Conservation (phyloP, 805 yeast genomes). For the Grigorovia humatica region DNA sequence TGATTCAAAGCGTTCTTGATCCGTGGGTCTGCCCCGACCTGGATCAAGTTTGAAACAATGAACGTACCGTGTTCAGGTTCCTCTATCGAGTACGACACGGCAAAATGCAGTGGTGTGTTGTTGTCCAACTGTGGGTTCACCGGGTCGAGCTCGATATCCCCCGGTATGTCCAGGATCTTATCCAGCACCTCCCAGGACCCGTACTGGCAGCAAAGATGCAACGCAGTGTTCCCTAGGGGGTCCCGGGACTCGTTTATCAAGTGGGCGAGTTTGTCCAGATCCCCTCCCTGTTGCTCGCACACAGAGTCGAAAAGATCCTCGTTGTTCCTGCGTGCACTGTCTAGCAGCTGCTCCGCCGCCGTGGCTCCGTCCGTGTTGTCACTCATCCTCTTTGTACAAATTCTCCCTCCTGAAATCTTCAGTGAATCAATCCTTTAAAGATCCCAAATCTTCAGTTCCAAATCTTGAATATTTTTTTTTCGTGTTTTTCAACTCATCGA, state of each 20-base stretch:
- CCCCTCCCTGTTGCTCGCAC: conserved; percentile 33
- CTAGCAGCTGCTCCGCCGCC: conserved; percentile 67
- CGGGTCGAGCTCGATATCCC: conserved; percentile 84
- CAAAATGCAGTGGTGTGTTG: conserved; percentile 83
- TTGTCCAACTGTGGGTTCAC: conserved; percentile 50
- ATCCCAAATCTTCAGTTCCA: no score
- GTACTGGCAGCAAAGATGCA: conserved; percentile 70
- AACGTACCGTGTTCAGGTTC: conserved; percentile 82
- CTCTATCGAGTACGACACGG: conserved; percentile 62
- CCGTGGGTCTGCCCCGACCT: conserved; percentile 83
- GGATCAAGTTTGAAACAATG: conserved; percentile 69
- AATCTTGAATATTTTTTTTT: no score
- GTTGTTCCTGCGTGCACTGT: conserved; percentile 82
- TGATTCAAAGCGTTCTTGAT: conserved; percentile 50
- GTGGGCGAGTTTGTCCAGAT: conserved; percentile 28
- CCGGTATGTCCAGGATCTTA: conserved; percentile 65
- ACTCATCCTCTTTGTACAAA: neutral
- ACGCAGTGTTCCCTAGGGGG: conserved; percentile 68
- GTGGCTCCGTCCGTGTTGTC: conserved; percentile 54
- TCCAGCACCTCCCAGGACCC: conserved; percentile 88
- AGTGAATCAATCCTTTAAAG: no score
- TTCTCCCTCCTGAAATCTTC: neutral
- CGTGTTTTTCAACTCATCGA: no score
- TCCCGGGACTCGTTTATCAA: conserved; percentile 63
- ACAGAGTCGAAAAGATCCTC: conserved; percentile 58